Evolutionary conservation across 2,329 filamentous ascomycete genomes (phyloP), one percentile per base, ranked within the genome.

Genomic region (Macrophomina phaseolina): DNA sequence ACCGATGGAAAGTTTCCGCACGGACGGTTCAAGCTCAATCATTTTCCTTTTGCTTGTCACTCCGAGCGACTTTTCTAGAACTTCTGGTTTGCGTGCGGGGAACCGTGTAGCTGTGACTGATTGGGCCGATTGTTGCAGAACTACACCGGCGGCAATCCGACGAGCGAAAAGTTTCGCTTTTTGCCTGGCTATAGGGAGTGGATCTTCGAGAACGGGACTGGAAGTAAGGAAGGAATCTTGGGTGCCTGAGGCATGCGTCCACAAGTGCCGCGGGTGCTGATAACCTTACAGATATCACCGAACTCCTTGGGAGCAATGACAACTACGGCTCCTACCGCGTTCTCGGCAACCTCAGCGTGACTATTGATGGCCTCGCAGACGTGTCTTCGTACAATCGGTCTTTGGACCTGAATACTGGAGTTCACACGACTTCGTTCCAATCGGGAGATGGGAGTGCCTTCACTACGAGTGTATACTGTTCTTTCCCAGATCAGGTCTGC

Each of bases 61-160:
- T 45, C 16, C 42, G 42, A 45, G 42, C 16, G 23, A 5, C 36
- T 38, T 45, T 45, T n/a, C 42, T 45, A n/a, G 42, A 45, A 45
- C 5, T 12, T 12, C 11, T 45, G 8, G 7, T 14, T 14, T 14
- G 42, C 11, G 42, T n/a, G 42, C 16, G 42, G 16, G 42, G 16
- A 5, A 5, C 42, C 42, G 42, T 45, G 42, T 9, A 2, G 11
- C 42, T 14, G 42, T 45, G 42, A 14, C 42, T 45, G 42, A 45
- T 45, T 45, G 5, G 11, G 12, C 5, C 7, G 11, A 9, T 11
- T 55, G 30, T 14, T 8, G 32, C 64, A 80, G 75, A 77, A 75
- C 65, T 85, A 85, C 69, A 78, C 73, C 0, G 83, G 84, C n/a
- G 83, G 83, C 1, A 85, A 85, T 52, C 83, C 83, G 16, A 67